Percentiles rank a stretch among this genome's conserved stretches.
Conservation (phyloP, 805 yeast species). For the Candida ulmi region DNA sequence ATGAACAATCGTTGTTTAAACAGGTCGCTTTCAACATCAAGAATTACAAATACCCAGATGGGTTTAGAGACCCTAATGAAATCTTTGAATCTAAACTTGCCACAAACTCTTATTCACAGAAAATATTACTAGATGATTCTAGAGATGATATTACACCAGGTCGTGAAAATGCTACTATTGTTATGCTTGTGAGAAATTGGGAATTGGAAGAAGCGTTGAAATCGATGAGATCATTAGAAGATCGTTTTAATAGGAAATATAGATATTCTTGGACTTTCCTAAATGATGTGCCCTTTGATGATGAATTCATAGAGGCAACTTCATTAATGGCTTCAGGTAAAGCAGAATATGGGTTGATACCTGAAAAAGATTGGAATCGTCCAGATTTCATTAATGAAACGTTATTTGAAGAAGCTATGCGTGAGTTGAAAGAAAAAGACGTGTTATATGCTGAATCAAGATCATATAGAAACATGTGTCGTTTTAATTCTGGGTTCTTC, state of each 20-base stretch:
- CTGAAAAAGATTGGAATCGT: slow-evolving; percentile 67
- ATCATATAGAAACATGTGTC: slow-evolving; percentile 89
- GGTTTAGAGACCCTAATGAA: slow-evolving; percentile 12
- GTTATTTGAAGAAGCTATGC: slow-evolving; percentile 40
- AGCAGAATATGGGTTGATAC: slow-evolving; percentile 62
- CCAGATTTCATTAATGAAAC: slow-evolving; percentile 68
- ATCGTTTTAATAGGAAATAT: slow-evolving; percentile 60
- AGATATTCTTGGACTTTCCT: slow-evolving; percentile 76
- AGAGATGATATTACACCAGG: slow-evolving; percentile 38
- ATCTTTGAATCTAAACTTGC: slow-evolving; percentile 28
- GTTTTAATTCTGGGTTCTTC: slow-evolving; percentile 89
- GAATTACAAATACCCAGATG: slow-evolving; percentile 4
- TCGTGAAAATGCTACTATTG: slow-evolving; percentile 73
- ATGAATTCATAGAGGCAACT: slow-evolving; percentile 57
- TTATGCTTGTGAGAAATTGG: slow-evolving; percentile 82
- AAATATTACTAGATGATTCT: slow-evolving; percentile 21
- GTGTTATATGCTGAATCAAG: slow-evolving; percentile 61
- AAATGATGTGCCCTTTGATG: slow-evolving; percentile 66
- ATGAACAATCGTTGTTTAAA: slow-evolving; percentile 13
- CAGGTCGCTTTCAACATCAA: slow-evolving; percentile 19
- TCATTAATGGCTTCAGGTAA: slow-evolving; percentile 57
- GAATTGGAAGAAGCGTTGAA: slow-evolving; percentile 69
- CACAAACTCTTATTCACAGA: slow-evolving; percentile 32
- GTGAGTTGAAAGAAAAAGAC: slow-evolving; percentile 36
- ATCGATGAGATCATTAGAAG: slow-evolving; percentile 76